phyloP scores from a whole-genome alignment of 1,284 basidiomycete species.

The Pterulicium gracile region DNA sequence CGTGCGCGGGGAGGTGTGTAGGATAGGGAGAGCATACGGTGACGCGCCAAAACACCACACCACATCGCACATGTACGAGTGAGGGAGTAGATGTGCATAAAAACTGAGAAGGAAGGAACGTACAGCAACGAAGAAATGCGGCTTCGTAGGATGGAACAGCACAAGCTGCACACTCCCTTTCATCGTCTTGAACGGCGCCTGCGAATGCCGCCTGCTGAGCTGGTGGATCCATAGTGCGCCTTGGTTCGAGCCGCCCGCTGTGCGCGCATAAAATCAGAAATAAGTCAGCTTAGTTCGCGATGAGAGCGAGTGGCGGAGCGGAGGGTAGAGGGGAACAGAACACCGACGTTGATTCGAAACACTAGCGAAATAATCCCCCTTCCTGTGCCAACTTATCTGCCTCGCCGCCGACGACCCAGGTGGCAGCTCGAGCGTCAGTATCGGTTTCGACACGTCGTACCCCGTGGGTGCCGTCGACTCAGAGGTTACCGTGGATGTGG shows the following conservation, averaged over 20 bases:
- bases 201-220: conserved; percentile 85
- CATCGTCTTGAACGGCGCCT: conserved; percentile 94
- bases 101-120: too few species aligned
- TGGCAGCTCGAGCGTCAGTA: conserved; percentile 52
- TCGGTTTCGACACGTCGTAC: too few species aligned
- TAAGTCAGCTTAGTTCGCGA: conserved; percentile 1
- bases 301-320: neutral
- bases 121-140: conserved; percentile 95
- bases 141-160: conserved; percentile 89
- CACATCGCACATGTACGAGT: too few species aligned
- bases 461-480: too few species aligned
- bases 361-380: conserved; percentile 93
- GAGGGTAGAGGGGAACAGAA: neutral
- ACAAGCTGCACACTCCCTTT: conserved; percentile 87
- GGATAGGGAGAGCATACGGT: too few species aligned
- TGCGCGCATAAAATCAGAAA: conserved; percentile 10
- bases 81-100: too few species aligned
- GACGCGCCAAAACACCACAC: too few species aligned
- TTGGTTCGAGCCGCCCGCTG: conserved; percentile 54
- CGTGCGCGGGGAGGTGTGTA: too few species aligned
- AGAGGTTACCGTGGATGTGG: too few species aligned
- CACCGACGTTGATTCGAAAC: conserved; percentile 50
- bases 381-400: conserved; percentile 88
- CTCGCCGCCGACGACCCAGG: conserved; percentile 67
- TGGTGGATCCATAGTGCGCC: conserved; percentile 92